These are phyloP conservation scores for Dothideomycetes sp. DNA, from an alignment of 2,329 filamentous ascomycete genomes.

Conservation along the genomic window DNA sequence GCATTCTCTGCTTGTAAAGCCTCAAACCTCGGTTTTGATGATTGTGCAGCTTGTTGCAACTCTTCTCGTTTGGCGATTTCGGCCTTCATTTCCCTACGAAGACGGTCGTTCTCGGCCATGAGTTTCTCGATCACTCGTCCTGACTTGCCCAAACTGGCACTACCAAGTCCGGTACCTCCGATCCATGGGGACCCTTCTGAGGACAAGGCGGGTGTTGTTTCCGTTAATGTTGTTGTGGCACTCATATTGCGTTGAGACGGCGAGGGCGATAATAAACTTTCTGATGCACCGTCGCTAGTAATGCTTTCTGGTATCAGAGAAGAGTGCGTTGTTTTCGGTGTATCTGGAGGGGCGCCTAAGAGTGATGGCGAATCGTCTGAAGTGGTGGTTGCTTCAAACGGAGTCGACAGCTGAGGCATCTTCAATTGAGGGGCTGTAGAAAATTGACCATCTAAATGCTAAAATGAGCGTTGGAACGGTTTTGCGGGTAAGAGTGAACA, in stretches of 20 bases:
- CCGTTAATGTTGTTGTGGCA: background rate
- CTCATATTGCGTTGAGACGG: conserved; percentile 6
- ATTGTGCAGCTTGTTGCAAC: conserved; percentile 56
- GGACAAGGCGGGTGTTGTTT: conserved; percentile 4
- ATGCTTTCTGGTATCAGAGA: conserved; percentile 1
- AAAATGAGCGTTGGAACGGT: conserved; percentile 11
- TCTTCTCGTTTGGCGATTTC: conserved; percentile 51
- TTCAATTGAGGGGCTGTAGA: conserved; percentile 7
- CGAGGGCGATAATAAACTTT: conserved; percentile 3
- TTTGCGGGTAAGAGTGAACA: too few relatives aligned
- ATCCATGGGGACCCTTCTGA: conserved; percentile 16
- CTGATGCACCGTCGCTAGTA: conserved; percentile 2
- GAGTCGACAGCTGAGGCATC: conserved; percentile 9
- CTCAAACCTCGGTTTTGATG: conserved; percentile 64
- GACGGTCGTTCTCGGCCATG: conserved; percentile 68
- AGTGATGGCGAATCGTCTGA: background rate
- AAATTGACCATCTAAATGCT: conserved; percentile 9
- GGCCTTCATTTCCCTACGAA: conserved; percentile 55
- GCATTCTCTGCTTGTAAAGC: conserved; percentile 60
- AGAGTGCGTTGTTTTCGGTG: conserved; percentile 1
- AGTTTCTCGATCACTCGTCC: conserved; percentile 72
- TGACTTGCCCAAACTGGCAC: conserved; percentile 49
- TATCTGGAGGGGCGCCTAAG: background rate
- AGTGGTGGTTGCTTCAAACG: conserved; percentile 1
- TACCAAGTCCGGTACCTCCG: conserved; percentile 16